Evolutionary conservation across 306 rosid genomes (phyloP), one percentile per base, ranked within the genome.

Genomic region (Astragalus glycyphyllos): DNA sequence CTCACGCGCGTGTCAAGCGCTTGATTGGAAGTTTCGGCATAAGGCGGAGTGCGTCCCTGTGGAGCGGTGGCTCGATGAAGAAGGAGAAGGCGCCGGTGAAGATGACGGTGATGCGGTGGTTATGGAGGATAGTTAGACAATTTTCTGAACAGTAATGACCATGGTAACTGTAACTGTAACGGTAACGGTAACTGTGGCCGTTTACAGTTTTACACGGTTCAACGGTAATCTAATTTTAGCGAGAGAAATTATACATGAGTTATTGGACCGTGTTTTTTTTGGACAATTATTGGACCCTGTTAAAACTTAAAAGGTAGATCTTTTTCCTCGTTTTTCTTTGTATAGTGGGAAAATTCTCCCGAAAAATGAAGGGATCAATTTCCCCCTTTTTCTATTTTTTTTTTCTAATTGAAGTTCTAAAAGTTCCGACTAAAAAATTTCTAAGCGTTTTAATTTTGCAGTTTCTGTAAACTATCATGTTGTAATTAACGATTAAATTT

Each of bases 1-100:
- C 58, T 95, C 99, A 7, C 96, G 99, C 17, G 99, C 96, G 5
- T 95, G 99, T 49, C 99, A 95, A 44, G 99, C 97, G 12, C 88
- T 95, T n/a, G 99, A 95, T 79, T 95, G 99, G 97, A 95, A 91
- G 82, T 76, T 89, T 31, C 86, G 95, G 4, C 98, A 92, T 62
- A 92, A 92, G 85, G 81, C 63, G 23, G 96, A 92, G 77, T 92
- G 98, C 42, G 79, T 85, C 1, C 89, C 92, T 12, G 90, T 73
- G 10, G 96, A 87, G 58, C 86, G 85, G 61, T 92, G 92, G 94
- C 72, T 74, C 2, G 91, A 92, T 0, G 96, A 89, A 7, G 96
- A 86, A 4, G 97, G 83, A 0, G 93, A 83, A 0, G 92, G 68
- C 0, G 86, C 20, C 13, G 80, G 44, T 0, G 82, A 56, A 11